Percentiles rank a stretch among this genome's conserved stretches.
Evolutionary conservation across 805 yeast genomes (phyloP).

Genomic region (Soucietia sequanensis): DNA sequence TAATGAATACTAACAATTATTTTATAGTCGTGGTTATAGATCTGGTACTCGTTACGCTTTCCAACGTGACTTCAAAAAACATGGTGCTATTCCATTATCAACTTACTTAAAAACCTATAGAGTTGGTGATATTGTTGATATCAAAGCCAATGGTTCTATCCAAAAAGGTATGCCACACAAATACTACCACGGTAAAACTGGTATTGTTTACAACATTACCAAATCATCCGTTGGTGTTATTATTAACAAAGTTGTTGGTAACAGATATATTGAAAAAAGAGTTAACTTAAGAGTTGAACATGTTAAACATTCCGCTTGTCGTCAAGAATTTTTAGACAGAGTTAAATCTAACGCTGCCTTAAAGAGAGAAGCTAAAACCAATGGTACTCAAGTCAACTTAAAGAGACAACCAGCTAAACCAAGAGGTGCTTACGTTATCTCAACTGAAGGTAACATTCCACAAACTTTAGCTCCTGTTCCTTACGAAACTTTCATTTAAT

Average conservation of each 20-base stretch:
- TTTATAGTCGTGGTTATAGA: constrained; percentile 91
- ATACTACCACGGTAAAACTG: constrained; percentile 99
- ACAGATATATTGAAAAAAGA: constrained; percentile 99
- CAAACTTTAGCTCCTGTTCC: constrained; percentile 99
- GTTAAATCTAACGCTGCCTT: constrained; percentile 95
- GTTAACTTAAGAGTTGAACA: constrained; percentile 98
- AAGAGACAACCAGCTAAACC: constrained; percentile 99
- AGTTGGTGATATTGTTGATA: constrained; percentile 99
- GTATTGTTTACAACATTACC: constrained; percentile 98
- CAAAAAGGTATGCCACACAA: constrained; percentile 99
- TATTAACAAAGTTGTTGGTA: constrained; percentile 96
- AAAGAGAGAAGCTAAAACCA: constrained; percentile 91
- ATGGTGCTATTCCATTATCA: constrained; percentile 92
- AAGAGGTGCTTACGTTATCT: constrained; percentile 85
- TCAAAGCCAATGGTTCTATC: constrained; percentile 98
- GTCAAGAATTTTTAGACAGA: constrained; percentile 98
- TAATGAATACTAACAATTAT: constrained; percentile 30
- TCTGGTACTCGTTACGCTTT: constrained; percentile 99
- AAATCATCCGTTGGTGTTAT: constrained; percentile 98
- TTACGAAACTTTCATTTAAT: constrained; percentile 98
- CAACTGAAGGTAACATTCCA: constrained; percentile 81
- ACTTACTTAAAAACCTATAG: constrained; percentile 97
- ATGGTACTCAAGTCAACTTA: constrained; percentile 86
- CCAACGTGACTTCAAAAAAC: constrained; percentile 99
- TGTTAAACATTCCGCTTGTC: constrained; percentile 99